A percentile compares a stretch with the other conserved stretches of the same genome.
These are phyloP conservation scores for Coriaria nepalensis DNA, from an alignment of 306 rosid species.

Conservation along the genomic window DNA sequence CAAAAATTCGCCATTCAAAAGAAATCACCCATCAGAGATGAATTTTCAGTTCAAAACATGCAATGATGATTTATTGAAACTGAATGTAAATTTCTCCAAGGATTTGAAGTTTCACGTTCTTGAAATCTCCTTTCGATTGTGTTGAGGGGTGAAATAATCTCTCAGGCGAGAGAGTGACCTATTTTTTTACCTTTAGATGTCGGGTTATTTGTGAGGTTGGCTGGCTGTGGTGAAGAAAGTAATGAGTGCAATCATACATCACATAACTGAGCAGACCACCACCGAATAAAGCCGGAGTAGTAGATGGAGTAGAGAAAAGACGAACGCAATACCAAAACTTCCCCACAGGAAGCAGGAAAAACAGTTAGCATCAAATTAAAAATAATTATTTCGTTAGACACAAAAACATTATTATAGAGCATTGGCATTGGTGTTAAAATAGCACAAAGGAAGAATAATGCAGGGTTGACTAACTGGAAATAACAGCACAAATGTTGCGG, in stretches of 20 bases:
- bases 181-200: constrained; percentile 59
- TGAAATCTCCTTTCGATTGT: no score
- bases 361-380: background rate
- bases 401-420: background rate
- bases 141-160: no score
- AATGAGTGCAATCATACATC: constrained; percentile 85
- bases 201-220: constrained; percentile 39
- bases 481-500: constrained; percentile 67
- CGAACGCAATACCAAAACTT: constrained; percentile 75
- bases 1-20: no score
- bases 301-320: constrained; percentile 50
- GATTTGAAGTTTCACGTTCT: no score
- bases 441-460: constrained; percentile 4
- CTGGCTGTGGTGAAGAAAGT: constrained; percentile 88
- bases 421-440: background rate
- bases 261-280: constrained; percentile 93
- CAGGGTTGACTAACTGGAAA: constrained; percentile 45
- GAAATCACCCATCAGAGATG: no score
- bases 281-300: constrained; percentile 72
- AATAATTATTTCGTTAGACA: background rate
- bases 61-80: no score
- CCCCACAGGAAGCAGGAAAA: constrained; percentile 16
- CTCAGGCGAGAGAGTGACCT: background rate
- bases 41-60: no score
- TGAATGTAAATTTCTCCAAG: no score